A percentile compares a stretch with the other conserved stretches of the same genome.
Evolutionary conservation across 2,329 filamentous ascomycete genomes (phyloP).

Genomic region (Exophiala phaeomuriformis): DNA sequence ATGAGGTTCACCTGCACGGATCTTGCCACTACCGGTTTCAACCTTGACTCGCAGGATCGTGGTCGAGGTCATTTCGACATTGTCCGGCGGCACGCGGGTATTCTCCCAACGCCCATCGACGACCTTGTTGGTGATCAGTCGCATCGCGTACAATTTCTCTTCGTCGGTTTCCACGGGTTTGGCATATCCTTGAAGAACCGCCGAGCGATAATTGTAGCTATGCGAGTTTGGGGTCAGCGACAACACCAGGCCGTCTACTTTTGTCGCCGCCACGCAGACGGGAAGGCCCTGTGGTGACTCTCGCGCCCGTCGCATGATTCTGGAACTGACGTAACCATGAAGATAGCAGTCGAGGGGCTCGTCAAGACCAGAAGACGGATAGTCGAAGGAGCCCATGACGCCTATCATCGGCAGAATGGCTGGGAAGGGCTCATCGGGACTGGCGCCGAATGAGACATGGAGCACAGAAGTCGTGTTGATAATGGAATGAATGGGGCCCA

Average conservation of each 20-base stretch:
- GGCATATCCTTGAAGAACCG: slow-evolving; percentile 68
- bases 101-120: slow-evolving; percentile 62
- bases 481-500: slow-evolving; percentile 65
- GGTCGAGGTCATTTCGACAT: slow-evolving; percentile 67
- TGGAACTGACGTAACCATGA: slow-evolving; percentile 74
- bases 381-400: slow-evolving; percentile 65
- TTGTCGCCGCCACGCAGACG: slow-evolving; percentile 63
- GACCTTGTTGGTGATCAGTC: slow-evolving; percentile 67
- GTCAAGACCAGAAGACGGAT: slow-evolving; percentile 52
- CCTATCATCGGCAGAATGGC: slow-evolving; percentile 79
- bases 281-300: slow-evolving; percentile 52
- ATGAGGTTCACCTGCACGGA: slow-evolving; percentile 58
- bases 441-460: slow-evolving; percentile 68
- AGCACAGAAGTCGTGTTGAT: slow-evolving; percentile 67
- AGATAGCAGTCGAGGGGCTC: slow-evolving; percentile 70
- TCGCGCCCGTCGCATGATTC: slow-evolving; percentile 62
- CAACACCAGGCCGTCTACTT: slow-evolving; percentile 72
- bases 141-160: slow-evolving; percentile 73
- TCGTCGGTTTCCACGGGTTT: slow-evolving; percentile 56
- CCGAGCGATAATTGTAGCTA: slow-evolving; percentile 80
- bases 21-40: slow-evolving; percentile 66
- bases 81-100: slow-evolving; percentile 62
- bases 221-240: slow-evolving; percentile 72
- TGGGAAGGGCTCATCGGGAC: slow-evolving; percentile 60
- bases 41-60: slow-evolving; percentile 63